Conservation (phyloP, 345 rosid genomes). For the Eutrema japonicum region DNA sequence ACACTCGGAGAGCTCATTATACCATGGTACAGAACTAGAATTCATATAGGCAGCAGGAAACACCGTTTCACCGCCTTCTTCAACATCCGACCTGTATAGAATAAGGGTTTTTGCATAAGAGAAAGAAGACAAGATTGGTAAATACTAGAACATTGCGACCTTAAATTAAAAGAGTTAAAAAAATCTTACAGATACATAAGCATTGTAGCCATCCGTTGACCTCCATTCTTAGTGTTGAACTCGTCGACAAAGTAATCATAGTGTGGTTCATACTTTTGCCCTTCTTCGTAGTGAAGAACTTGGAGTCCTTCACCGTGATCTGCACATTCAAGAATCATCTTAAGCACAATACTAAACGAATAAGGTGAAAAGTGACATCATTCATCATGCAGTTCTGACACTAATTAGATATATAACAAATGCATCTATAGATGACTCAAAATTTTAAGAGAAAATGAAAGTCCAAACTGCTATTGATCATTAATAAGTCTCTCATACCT, state of each 20-base stretch:
- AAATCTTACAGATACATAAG: constrained; percentile 83
- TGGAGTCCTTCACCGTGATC: constrained; percentile 97
- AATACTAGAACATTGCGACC: background rate
- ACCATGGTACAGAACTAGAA: constrained; percentile 69
- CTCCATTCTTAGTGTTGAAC: constrained; percentile 86
- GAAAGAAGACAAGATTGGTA: background rate
- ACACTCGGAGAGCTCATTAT: constrained; percentile 86
- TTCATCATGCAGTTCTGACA: background rate
- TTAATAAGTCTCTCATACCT: constrained; percentile 51
- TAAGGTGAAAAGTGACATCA: background rate
- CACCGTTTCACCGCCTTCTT: constrained; percentile 97
- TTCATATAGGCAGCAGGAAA: constrained; percentile 78
- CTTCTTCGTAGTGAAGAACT: constrained; percentile 83
- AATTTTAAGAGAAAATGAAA: background rate
- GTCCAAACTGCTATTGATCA: background rate
- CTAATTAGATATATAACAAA: background rate
- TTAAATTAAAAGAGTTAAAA: background rate
- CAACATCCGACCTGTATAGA: constrained; percentile 80
- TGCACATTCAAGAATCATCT: constrained; percentile 41
- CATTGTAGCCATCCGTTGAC: constrained; percentile 88
- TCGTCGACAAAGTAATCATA: constrained; percentile 90
- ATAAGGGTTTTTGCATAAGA: constrained; percentile 22
- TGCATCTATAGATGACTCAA: background rate
- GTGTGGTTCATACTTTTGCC: constrained; percentile 89
- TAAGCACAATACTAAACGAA: background rate